Evolutionary conservation across 2,329 filamentous ascomycete species (phyloP), one percentile per base, ranked within the genome.

Genomic region (Cladophialophora bantiana): DNA sequence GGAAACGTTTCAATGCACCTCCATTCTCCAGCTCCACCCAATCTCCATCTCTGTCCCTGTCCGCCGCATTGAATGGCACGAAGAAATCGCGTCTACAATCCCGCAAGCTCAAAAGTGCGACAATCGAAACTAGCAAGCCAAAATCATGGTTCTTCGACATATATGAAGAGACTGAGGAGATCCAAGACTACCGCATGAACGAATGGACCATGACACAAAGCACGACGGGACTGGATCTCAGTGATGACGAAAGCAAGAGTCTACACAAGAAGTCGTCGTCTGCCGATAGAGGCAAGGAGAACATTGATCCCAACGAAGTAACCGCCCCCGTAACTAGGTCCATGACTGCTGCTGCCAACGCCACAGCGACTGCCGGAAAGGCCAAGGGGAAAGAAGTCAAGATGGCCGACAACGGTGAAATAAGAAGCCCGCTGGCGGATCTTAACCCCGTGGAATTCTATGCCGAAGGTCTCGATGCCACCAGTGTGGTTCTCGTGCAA

Each of bases 131-230:
- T 38, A 85, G 85, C 65, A 80, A 83, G 80, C 81, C 84, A 26
- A 85, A 84, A 66, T 76, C 78, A 66, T 97, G 93, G 94, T 90
- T 90, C 82, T 98, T 99, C 76, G 91, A 94, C 66, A 98, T 99
- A 74, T 90, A 97, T 76, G 92, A 97, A 76, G 94, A 99, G 78
- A 93, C 92, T 0, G 87, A 90, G 7, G 92, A 97, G 76, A 91
- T 97, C 76, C 90, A 96, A 76, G 91, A 95, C 79, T 92, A 93
- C 73, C 97, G 96, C 74, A 83, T 97, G 45, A 71, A 70, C 48
- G 72, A 73, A 42, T 73, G 72, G 72, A 72, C 72, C 18, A 92
- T 98, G 81, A 92, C 97, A 79, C 94, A 97, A 81, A 90, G 90
- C 64, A 94, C 94, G 7, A 90, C 90, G 70, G 64, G 62, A 10